These are phyloP conservation scores for Antrodiella citrinella DNA, from an alignment of 768 basidiomycete genomes.

Conservation along the genomic window DNA sequence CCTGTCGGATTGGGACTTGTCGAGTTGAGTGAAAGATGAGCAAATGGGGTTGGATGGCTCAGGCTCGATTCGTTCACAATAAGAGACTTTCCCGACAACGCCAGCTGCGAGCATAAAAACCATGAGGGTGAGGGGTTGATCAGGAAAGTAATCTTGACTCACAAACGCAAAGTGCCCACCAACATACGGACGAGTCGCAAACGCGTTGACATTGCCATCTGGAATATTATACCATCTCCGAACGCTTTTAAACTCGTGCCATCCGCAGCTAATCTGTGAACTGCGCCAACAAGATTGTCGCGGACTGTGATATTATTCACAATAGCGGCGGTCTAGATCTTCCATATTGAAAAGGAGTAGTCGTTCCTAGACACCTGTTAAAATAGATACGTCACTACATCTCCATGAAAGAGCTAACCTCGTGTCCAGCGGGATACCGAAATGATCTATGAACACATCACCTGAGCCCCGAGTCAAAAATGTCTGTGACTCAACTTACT, in stretches of 20 bases:
- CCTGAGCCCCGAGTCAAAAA: neutral
- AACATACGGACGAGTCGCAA: neutral
- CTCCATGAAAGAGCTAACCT: no score
- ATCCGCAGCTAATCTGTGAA: constrained; percentile 41
- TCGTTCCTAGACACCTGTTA: no score
- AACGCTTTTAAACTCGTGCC: constrained; percentile 30
- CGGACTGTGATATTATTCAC: constrained; percentile 37
- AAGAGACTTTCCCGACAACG: no score
- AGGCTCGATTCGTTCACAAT: no score
- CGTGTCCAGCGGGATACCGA: neutral
- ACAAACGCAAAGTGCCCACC: constrained; percentile 4
- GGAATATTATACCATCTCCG: constrained; percentile 1
- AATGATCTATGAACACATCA: neutral
- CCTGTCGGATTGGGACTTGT: no score
- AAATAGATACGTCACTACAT: no score
- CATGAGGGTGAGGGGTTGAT: no score
- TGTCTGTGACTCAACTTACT: neutral
- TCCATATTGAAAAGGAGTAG: constrained; percentile 35
- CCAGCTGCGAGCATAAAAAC: no score
- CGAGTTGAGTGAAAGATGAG: no score
- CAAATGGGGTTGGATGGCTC: no score
- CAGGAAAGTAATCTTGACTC: no score
- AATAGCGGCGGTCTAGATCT: constrained; percentile 48
- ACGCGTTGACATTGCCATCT: neutral
- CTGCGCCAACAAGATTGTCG: constrained; percentile 42